phyloP scores from a whole-genome alignment of 2,329 filamentous ascomycete species.

The Botrytis elliptica region DNA sequence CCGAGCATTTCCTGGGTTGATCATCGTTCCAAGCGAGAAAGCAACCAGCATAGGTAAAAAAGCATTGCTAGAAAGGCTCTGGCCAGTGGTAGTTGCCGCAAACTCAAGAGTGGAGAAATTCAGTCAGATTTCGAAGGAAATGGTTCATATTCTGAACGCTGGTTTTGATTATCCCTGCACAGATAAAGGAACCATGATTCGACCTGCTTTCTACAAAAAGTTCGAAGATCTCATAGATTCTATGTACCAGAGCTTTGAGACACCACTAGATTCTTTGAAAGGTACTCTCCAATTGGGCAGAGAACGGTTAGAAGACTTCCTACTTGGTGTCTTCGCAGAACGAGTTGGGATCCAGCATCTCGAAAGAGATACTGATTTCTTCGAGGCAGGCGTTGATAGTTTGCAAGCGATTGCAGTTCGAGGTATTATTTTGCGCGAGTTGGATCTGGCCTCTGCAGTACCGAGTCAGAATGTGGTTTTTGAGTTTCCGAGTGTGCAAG shows the following conservation, averaged over 20 bases:
- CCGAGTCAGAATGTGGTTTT: slow-evolving; percentile 59
- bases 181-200: slow-evolving; percentile 55
- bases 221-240: slow-evolving; percentile 47
- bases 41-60: slow-evolving; percentile 43
- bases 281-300: slow-evolving; percentile 3
- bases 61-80: slow-evolving; percentile 50
- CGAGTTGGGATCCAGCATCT: slow-evolving; percentile 19
- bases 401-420: slow-evolving; percentile 57
- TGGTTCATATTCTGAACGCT: slow-evolving; percentile 51
- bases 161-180: slow-evolving; percentile 47
- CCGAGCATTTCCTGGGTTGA: slow-evolving; percentile 50
- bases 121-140: slow-evolving; percentile 51
- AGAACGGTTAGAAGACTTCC: slow-evolving; percentile 22
- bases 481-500: slow-evolving; percentile 52
- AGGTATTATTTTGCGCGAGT: slow-evolving; percentile 48
- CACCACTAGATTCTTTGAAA: not conserved
- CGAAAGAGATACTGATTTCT: slow-evolving; percentile 54
- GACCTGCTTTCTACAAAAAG: slow-evolving; percentile 47
- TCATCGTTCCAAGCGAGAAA: slow-evolving; percentile 52
- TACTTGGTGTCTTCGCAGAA: slow-evolving; percentile 18
- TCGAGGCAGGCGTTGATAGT: slow-evolving; percentile 56
- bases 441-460: slow-evolving; percentile 48
- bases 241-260: slow-evolving; percentile 36
- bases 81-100: slow-evolving; percentile 51
- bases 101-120: slow-evolving; percentile 53